A percentile compares a stretch with the other conserved stretches of the same genome.
These are phyloP conservation scores for Sideroxylon spinosum DNA, from an alignment of 179 eudicot genomes.

Conservation along the genomic window DNA sequence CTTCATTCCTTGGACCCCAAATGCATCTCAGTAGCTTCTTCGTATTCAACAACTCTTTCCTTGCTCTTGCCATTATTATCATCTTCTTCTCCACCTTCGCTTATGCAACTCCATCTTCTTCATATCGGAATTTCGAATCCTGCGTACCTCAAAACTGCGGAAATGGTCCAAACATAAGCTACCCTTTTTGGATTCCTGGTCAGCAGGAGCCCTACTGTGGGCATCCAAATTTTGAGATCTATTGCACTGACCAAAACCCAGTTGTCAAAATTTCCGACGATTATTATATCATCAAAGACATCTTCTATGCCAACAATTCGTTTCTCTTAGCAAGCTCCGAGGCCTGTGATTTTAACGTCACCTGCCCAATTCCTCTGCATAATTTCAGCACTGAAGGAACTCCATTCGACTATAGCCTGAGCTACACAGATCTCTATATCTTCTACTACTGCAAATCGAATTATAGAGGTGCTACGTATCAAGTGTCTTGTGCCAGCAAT, in stretches of 20 bases:
- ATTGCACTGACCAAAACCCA: slow-evolving; percentile 30
- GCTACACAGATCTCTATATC: slow-evolving; percentile 28
- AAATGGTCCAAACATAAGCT: slow-evolving; percentile 29
- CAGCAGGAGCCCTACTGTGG: slow-evolving; percentile 38
- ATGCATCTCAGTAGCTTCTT: no score
- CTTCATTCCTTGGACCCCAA: not conserved
- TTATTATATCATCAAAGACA: slow-evolving; percentile 31
- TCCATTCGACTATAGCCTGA: slow-evolving; percentile 25
- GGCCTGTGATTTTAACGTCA: slow-evolving; percentile 20
- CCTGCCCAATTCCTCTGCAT: slow-evolving; percentile 38
- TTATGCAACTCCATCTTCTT: not conserved
- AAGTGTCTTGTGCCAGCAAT: slow-evolving; percentile 23
- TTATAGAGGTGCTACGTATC: slow-evolving; percentile 14
- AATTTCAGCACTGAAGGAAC: slow-evolving; percentile 35
- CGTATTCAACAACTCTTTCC: not conserved
- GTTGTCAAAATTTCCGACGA: slow-evolving; percentile 25
- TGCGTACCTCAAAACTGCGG: slow-evolving; percentile 21
- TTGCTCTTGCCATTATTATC: not conserved
- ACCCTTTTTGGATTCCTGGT: slow-evolving; percentile 41
- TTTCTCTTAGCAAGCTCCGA: slow-evolving; percentile 22
- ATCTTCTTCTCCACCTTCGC: slow-evolving; percentile 9
- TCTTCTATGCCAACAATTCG: slow-evolving; percentile 29
- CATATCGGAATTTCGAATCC: not conserved
- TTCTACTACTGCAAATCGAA: slow-evolving; percentile 33
- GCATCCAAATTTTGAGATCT: slow-evolving; percentile 27